Percentiles rank a stretch among this genome's conserved stretches.
Conservation (phyloP, 805 yeast genomes). For the Sungouiella blattae region DNA sequence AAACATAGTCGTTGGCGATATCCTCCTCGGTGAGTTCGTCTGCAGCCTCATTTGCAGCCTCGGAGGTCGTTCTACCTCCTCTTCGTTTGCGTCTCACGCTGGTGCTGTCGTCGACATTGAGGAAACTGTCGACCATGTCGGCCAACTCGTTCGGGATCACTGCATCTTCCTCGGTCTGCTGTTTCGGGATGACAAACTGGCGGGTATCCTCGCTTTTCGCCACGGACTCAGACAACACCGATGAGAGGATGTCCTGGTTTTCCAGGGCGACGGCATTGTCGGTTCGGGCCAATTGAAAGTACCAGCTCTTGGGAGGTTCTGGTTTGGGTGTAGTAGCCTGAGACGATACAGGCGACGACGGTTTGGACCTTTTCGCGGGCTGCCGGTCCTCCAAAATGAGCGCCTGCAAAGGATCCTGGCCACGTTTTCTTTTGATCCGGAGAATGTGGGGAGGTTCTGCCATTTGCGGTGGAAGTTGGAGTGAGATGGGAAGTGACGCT, state of each 20-base stretch:
- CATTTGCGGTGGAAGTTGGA: too few species aligned
- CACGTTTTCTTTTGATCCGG: constrained; percentile 81
- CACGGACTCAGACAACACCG: constrained; percentile 25
- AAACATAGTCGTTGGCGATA: constrained; percentile 67
- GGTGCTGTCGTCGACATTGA: constrained; percentile 33
- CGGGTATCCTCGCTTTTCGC: constrained; percentile 14
- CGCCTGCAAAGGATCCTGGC: constrained; percentile 87
- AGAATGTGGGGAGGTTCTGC: constrained; percentile 55
- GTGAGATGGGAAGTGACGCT: neutral
- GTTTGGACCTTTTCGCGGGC: constrained; percentile 39
- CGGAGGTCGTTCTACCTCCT: constrained; percentile 1
- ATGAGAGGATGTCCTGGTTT: constrained; percentile 19
- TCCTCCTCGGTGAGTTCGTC: constrained; percentile 3
- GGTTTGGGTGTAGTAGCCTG: constrained; percentile 15
- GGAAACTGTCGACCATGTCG: constrained; percentile 69
- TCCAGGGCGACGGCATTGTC: constrained; percentile 20
- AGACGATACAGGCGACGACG: constrained; percentile 32
- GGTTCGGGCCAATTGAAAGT: constrained; percentile 35
- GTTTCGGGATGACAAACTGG: constrained; percentile 35
- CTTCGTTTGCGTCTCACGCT: constrained; percentile 12
- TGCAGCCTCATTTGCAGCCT: constrained; percentile 2
- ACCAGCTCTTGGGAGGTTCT: constrained; percentile 42
- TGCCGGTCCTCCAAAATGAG: constrained; percentile 46
- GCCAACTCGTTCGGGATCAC: constrained; percentile 56
- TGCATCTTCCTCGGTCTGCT: constrained; percentile 30